Evolutionary conservation across 148 eudicot species (phyloP).

Genomic region (Chenopodium quinoa): DNA sequence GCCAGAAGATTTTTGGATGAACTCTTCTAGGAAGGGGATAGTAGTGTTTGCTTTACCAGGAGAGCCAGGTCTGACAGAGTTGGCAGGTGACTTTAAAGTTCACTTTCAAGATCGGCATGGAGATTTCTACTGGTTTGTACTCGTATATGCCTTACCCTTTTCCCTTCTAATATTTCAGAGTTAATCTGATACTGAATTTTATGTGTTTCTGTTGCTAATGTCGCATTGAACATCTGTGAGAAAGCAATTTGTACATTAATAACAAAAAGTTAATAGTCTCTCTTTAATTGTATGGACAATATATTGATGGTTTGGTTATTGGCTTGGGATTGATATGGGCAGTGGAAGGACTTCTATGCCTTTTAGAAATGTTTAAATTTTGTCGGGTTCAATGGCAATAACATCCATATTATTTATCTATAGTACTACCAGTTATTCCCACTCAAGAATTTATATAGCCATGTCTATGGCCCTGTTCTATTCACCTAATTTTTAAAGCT

Average conservation of each 20-base stretch:
- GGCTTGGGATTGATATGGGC: too few relatives aligned
- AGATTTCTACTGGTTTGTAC: slow-evolving; percentile 84
- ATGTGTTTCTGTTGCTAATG: not conserved
- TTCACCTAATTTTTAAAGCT: too few relatives aligned
- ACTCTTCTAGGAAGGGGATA: slow-evolving; percentile 69
- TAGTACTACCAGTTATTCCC: too few relatives aligned
- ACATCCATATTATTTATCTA: too few relatives aligned
- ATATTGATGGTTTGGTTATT: too few relatives aligned
- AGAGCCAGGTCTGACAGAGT: slow-evolving; percentile 80
- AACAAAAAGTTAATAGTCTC: too few relatives aligned
- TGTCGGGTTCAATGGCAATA: too few relatives aligned
- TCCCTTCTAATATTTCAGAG: not conserved
- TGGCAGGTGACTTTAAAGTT: slow-evolving; percentile 84
- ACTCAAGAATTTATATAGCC: too few relatives aligned
- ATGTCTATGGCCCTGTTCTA: too few relatives aligned
- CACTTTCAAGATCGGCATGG: slow-evolving; percentile 93
- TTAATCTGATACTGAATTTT: not conserved
- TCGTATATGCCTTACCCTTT: slow-evolving; percentile 7
- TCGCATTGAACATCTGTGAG: not conserved
- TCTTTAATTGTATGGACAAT: too few relatives aligned
- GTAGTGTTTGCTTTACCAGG: slow-evolving; percentile 92
- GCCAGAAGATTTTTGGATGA: slow-evolving; percentile 98
- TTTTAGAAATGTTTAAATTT: too few relatives aligned
- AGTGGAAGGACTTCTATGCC: too few relatives aligned
- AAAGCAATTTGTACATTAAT: not conserved